These are phyloP conservation scores for Leccinellum rugosiceps DNA, from an alignment of 768 basidiomycete species.

Conservation along the genomic window DNA sequence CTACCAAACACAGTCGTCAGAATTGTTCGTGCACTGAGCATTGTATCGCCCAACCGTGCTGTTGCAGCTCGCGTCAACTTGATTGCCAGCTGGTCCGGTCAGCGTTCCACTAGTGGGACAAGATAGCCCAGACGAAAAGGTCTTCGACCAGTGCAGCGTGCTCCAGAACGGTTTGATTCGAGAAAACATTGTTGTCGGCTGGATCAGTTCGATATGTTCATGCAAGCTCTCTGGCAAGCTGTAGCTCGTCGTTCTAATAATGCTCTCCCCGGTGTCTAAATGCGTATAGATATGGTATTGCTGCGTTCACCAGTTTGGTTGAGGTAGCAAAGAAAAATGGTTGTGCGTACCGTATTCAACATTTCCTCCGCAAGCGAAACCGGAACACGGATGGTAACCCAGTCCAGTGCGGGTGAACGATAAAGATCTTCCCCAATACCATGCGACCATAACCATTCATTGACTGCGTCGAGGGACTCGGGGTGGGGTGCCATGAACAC, in stretches of 20 bases:
- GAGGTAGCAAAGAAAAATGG: neutral
- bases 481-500: slow-evolving; percentile 55
- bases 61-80: slow-evolving; percentile 49
- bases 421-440: slow-evolving; percentile 46
- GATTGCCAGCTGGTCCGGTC: slow-evolving; percentile 32
- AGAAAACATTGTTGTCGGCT: slow-evolving; percentile 70
- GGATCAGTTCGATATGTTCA: slow-evolving; percentile 61
- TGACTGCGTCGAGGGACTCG: slow-evolving; percentile 50
- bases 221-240: slow-evolving; percentile 59
- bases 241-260: slow-evolving; percentile 66
- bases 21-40: neutral
- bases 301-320: slow-evolving; percentile 30
- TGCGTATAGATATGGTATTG: slow-evolving; percentile 65
- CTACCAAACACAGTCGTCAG: slow-evolving; percentile 1
- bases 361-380: slow-evolving; percentile 62
- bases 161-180: slow-evolving; percentile 42
- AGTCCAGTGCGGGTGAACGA: slow-evolving; percentile 66
- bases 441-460: slow-evolving; percentile 58
- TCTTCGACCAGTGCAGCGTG: slow-evolving; percentile 34
- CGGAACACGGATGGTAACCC: slow-evolving; percentile 59
- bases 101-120: slow-evolving; percentile 12
- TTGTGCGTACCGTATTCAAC: slow-evolving; percentile 56
- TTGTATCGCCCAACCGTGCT: slow-evolving; percentile 18
- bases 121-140: neutral
- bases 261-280: slow-evolving; percentile 44